A percentile compares a stretch with the other conserved stretches of the same genome.
Conservation (phyloP, 768 basidiomycete species). For the Psilocybe subaeruginosa region DNA sequence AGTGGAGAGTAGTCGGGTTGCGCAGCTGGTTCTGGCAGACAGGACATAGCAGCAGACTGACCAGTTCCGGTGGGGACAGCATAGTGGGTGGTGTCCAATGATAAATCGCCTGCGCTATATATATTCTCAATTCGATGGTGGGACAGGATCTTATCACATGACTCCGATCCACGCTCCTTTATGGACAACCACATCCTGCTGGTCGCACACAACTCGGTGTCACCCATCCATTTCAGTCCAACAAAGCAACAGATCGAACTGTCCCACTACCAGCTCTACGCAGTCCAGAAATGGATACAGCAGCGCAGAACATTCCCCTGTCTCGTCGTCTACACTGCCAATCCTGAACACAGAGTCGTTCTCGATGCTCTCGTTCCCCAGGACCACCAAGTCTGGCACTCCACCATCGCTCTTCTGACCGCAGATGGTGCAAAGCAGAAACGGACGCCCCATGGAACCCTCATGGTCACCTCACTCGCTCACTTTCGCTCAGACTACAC, state of each 20-base stretch:
- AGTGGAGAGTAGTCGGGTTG: slow-evolving; percentile 71
- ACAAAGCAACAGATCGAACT: slow-evolving; percentile 43
- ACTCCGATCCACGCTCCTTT: slow-evolving; percentile 4
- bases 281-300: slow-evolving; percentile 86
- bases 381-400: slow-evolving; percentile 44
- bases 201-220: slow-evolving; percentile 10
- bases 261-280: slow-evolving; percentile 78
- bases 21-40: slow-evolving; percentile 59
- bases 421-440: slow-evolving; percentile 77
- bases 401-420: slow-evolving; percentile 54
- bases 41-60: slow-evolving; percentile 53
- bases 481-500: slow-evolving; percentile 89
- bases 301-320: slow-evolving; percentile 61
- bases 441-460: slow-evolving; percentile 65
- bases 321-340: slow-evolving; percentile 78
- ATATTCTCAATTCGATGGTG: slow-evolving; percentile 16
- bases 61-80: slow-evolving; percentile 17
- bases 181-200: slow-evolving; percentile 14
- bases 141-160: slow-evolving; percentile 22
- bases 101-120: background rate
- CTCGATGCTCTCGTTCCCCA: slow-evolving; percentile 28
- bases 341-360: slow-evolving; percentile 65
- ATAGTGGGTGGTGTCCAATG: slow-evolving; percentile 12
- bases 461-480: slow-evolving; percentile 84
- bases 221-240: slow-evolving; percentile 40